Evolutionary conservation across 305 asterid species (phyloP), one percentile per base, ranked within the genome.

Genomic region (Plantago coronopus): DNA sequence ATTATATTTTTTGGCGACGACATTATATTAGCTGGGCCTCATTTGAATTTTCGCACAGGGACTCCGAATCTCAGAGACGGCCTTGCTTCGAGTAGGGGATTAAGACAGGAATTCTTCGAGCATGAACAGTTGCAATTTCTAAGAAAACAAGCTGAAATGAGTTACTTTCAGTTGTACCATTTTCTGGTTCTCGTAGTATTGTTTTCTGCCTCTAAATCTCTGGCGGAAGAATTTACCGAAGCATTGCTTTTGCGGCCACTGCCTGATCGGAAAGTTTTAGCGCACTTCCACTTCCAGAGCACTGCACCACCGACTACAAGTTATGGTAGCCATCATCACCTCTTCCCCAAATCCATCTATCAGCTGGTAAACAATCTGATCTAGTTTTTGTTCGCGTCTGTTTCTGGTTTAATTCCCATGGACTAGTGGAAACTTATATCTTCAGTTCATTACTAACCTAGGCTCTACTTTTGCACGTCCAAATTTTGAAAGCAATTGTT

Each of bases 321-420:
- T 7, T 76, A 89, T 82, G 99, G 97, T 77, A 84, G 78, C 75
- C 99, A 87, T 78, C 99, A 89, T 70, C 70, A 70, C 65, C 84
- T 89, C 74, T 93, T 89, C 81, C 99, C 97, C 56, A 93, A 89
- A 81, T 82, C 99, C 53, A 89, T 93, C 62, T 89, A 83, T 75
- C 97, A 89, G 61, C 86, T 93, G 95, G 99, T 89, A 74, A 51
- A 21, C 49, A 64, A 68, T 27, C 22, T n/a, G 1, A 34, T 34
- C 40, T 2, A 0, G 13, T 34, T 8, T 34, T 34, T 27, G 5
- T 27, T 27, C 31, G 31, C 31, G 5, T 27, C 31, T 27, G 31
- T 27, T 27, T 27, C 5, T 0, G 12, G 40, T 34, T 34, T 34
- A 3, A 31, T 31, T 31, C 5, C 5, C 34, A n/a, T n/a, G n/a